Conservation (phyloP, 495 filamentous ascomycete species). For the Penicillium antarcticum region DNA sequence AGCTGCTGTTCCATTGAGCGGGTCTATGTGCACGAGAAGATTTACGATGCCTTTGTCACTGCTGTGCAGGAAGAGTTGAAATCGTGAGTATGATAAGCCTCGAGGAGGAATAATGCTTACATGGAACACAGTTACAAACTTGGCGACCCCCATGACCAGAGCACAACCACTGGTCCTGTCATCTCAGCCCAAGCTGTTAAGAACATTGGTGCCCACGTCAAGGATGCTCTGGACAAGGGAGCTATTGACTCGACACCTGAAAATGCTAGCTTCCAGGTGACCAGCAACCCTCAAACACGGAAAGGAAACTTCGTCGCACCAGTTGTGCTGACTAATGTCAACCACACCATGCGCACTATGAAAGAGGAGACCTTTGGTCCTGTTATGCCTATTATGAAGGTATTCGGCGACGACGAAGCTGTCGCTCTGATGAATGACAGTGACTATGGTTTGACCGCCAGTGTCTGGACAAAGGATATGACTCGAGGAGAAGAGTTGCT, state of each 20-base stretch:
- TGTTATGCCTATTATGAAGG: constrained; percentile 91
- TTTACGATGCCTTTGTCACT: constrained; percentile 77
- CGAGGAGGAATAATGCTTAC: not conserved
- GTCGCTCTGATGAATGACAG: constrained; percentile 90
- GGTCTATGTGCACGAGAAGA: constrained; percentile 82
- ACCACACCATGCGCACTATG: constrained; percentile 88
- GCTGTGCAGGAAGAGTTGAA: constrained; percentile 74
- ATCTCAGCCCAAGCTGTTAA: constrained; percentile 68
- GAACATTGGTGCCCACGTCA: constrained; percentile 75
- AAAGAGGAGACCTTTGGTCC: constrained; percentile 95
- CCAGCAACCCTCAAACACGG: constrained; percentile 35
- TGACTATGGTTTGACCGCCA: constrained; percentile 92
- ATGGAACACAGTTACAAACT: constrained; percentile 66
- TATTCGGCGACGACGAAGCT: constrained; percentile 78
- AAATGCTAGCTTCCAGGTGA: constrained; percentile 63
- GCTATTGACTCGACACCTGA: constrained; percentile 79
- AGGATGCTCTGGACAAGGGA: constrained; percentile 80
- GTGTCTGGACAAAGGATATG: constrained; percentile 94
- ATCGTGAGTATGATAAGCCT: constrained; percentile 16
- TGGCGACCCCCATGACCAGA: constrained; percentile 75
- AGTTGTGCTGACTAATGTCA: constrained; percentile 75
- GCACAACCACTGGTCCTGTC: constrained; percentile 84
- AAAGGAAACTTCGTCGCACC: constrained; percentile 86
- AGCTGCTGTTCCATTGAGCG: constrained; percentile 93
- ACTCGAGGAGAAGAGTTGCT: constrained; percentile 71